A percentile compares a stretch with the other conserved stretches of the same genome.
phyloP scores from a whole-genome alignment of 1,139 yeast species.

The Hansenula lynferdii region DNA sequence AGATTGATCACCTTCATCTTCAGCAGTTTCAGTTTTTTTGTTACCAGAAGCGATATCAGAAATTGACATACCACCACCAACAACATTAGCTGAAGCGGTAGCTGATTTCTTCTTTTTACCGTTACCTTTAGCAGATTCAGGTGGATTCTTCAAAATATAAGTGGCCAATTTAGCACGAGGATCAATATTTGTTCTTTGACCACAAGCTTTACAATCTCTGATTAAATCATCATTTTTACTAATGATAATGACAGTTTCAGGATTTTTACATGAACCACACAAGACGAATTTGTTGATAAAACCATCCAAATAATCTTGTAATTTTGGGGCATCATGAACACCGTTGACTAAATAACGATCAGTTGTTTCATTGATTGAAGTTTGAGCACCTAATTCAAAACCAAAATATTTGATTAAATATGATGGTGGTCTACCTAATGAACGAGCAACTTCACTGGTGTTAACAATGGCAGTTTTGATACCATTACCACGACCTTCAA shows the following conservation, averaged over 20 bases:
- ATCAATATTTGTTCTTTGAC: constrained; percentile 80
- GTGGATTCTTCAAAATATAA: constrained; percentile 90
- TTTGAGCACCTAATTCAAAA: constrained; percentile 95
- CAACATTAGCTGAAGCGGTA: constrained; percentile 87
- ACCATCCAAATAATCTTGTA: constrained; percentile 93
- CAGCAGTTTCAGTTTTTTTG: constrained; percentile 25
- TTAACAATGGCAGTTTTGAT: constrained; percentile 93
- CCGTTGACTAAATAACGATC: constrained; percentile 95
- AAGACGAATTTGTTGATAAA: constrained; percentile 89
- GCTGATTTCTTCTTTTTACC: constrained; percentile 72
- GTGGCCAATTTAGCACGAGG: constrained; percentile 84
- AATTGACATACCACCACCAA: constrained; percentile 82
- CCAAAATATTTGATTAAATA: constrained; percentile 94
- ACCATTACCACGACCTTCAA: constrained; percentile 99
- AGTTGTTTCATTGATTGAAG: constrained; percentile 69
- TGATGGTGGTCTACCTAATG: constrained; percentile 87
- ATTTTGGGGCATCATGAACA: constrained; percentile 83
- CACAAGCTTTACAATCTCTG: constrained; percentile 98
- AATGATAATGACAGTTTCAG: constrained; percentile 90
- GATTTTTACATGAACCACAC: constrained; percentile 94
- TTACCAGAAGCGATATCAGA: constrained; percentile 59
- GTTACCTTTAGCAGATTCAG: constrained; percentile 48
- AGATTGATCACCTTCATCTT: constrained; percentile 35
- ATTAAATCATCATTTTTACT: constrained; percentile 73
- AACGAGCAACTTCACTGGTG: constrained; percentile 90